These are phyloP conservation scores for Pseudogymnoascus sp. DNA, from an alignment of 2,329 filamentous ascomycete genomes.

Conservation along the genomic window DNA sequence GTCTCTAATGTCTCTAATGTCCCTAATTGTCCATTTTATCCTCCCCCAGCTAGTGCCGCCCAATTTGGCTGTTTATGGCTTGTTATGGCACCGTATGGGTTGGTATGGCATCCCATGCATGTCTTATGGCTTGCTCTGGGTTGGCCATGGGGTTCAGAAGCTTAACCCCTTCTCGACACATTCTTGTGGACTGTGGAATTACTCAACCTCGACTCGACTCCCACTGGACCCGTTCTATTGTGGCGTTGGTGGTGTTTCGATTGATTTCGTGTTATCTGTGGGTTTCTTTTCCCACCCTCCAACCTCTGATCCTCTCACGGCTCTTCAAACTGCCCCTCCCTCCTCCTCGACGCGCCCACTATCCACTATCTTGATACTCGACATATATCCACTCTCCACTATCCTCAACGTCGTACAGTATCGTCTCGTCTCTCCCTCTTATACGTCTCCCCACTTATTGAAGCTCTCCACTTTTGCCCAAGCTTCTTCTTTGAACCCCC, in stretches of 20 bases:
- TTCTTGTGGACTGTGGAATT: not conserved
- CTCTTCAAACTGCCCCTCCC: not conserved
- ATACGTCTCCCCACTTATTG: not conserved
- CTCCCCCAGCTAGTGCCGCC: not conserved
- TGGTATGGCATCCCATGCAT: not conserved
- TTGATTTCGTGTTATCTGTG: conserved; percentile 1
- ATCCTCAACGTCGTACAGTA: not conserved
- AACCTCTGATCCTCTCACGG: not conserved
- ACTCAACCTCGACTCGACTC: not conserved
- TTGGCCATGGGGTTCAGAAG: not conserved
- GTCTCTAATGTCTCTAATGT: not conserved
- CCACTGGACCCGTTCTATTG: not conserved
- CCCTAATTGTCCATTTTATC: not conserved
- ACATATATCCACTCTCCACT: not conserved
- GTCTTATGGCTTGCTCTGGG: not conserved
- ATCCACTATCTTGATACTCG: not conserved
- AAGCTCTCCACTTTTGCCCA: not conserved
- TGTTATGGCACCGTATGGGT: not conserved
- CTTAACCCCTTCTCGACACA: not conserved
- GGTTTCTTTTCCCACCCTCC: not conserved
- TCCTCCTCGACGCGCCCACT: not conserved
- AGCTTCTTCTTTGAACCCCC: not conserved
- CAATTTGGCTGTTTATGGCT: not conserved
- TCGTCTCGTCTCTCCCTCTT: not conserved
- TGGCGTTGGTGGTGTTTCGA: not conserved